These are phyloP conservation scores for Emericellopsis cladophorae DNA, from an alignment of 2,329 filamentous ascomycete genomes.

Conservation along the genomic window DNA sequence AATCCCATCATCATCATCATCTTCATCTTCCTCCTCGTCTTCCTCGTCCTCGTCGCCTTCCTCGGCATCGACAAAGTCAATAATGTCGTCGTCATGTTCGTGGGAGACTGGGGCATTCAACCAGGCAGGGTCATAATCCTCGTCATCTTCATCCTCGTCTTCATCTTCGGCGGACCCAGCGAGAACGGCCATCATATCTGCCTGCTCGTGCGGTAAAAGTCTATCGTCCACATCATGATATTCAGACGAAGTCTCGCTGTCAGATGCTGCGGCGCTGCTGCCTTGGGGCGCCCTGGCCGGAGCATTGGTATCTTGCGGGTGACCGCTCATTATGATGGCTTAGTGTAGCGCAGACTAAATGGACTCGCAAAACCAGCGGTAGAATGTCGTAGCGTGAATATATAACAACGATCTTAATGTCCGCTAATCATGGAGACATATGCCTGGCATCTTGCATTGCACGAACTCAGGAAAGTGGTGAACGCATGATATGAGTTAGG, in stretches of 20 bases:
- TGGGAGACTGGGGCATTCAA: slow-evolving; percentile 7
- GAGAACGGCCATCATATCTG: not conserved
- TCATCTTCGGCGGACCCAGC: slow-evolving; percentile 8
- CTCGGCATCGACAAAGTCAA: slow-evolving; percentile 4
- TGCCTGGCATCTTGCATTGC: too few relatives aligned
- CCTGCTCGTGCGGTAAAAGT: not conserved
- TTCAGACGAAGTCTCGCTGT: not conserved
- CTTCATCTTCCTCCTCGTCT: slow-evolving; percentile 5
- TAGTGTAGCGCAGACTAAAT: too few relatives aligned
- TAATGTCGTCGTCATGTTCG: slow-evolving; percentile 6
- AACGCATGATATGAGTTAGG: too few relatives aligned
- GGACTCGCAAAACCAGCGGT: too few relatives aligned
- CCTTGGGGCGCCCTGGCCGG: not conserved
- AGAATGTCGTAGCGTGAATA: too few relatives aligned
- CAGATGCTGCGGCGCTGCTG: not conserved
- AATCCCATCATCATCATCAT: slow-evolving; percentile 10
- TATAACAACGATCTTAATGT: too few relatives aligned
- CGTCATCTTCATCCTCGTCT: slow-evolving; percentile 16
- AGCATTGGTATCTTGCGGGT: not conserved
- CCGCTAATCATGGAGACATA: too few relatives aligned
- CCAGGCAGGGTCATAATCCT: slow-evolving; percentile 13
- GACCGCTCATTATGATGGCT: not conserved
- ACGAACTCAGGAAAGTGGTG: too few relatives aligned
- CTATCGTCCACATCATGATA: too few relatives aligned
- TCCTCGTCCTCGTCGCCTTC: slow-evolving; percentile 11